phyloP scores from a whole-genome alignment of 495 filamentous ascomycete species.

The Hypoxylon rickii region DNA sequence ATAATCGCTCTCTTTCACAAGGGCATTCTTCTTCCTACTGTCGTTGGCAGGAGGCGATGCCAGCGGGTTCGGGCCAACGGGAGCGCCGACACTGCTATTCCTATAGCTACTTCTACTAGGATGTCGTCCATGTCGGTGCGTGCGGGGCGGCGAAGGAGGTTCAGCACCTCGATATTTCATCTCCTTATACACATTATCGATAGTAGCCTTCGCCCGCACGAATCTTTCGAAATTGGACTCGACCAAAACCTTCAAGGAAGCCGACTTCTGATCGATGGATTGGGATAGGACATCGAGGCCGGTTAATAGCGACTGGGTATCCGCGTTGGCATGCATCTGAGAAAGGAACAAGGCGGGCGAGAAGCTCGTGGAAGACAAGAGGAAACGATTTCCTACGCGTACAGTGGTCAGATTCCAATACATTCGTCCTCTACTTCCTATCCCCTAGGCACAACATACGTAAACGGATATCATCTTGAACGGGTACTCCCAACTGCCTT shows the following conservation, averaged over 20 bases:
- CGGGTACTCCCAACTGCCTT: slow-evolving; percentile 70
- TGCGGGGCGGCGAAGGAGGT: slow-evolving; percentile 51
- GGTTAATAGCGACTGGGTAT: slow-evolving; percentile 74
- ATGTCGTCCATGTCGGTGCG: slow-evolving; percentile 61
- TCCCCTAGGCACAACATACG: slow-evolving; percentile 54
- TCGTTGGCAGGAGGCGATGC: slow-evolving; percentile 42
- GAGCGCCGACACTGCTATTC: slow-evolving; percentile 53
- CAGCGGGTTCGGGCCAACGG: slow-evolving; percentile 40
- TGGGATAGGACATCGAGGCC: slow-evolving; percentile 81
- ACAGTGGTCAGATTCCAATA: slow-evolving; percentile 3
- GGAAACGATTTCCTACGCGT: slow-evolving; percentile 79
- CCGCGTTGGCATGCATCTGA: slow-evolving; percentile 82
- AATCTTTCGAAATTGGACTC: slow-evolving; percentile 98
- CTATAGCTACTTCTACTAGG: slow-evolving; percentile 69
- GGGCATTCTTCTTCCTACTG: slow-evolving; percentile 79
- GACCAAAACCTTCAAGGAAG: slow-evolving; percentile 90
- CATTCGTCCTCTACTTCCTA: background rate
- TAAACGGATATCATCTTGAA: slow-evolving; percentile 83
- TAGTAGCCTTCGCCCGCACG: slow-evolving; percentile 92
- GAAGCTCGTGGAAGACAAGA: slow-evolving; percentile 94
- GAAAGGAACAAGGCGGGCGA: slow-evolving; percentile 89
- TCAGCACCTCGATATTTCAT: slow-evolving; percentile 87
- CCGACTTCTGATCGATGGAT: slow-evolving; percentile 97
- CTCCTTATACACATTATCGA: slow-evolving; percentile 96
- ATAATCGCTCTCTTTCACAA: slow-evolving; percentile 92